Evolutionary conservation across 1,139 yeast species (phyloP), one percentile per base, ranked within the genome.

Genomic region (Geotrichum candidum): DNA sequence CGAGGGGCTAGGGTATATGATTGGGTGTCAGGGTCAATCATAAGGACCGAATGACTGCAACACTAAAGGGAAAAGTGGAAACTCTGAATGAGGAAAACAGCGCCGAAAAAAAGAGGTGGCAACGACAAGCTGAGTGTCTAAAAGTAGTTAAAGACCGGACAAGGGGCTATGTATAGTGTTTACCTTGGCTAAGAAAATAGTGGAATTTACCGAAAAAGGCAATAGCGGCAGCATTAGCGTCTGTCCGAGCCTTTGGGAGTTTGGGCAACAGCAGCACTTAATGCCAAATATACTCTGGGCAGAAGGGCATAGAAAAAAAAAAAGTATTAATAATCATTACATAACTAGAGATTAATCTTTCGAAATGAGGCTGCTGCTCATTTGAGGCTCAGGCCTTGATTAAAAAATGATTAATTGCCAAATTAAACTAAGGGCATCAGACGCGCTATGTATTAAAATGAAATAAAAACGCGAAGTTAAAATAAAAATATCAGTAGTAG

Each of bases 1-100:
- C 31, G 38, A n/a, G 56, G 33, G 56, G 56, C 25, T 54, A 54
- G 56, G 56, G 29, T 38, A 54, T 45, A 54, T 54, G 56, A 54
- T 45, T 54, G 31, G 11, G 10, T 31, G 18, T 11, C 11, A 18
- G 55, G 45, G 31, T 7, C 9, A 35, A 13, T n/a, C 13, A 41
- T 15, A 41, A 41, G 46, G n/a, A 41, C 41, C 7, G 22, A 41
- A 41, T 11, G 15, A n/a, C 45, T n/a, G 46, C 15, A 10, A 15
- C 6, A 41, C 15, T 11, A 6, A 35, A 35, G 15, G 15, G 15
- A 35, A 35, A 35, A 11, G 3, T 1, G 15, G 15, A 35, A 35
- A 35, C 11, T 6, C 15, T 35, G 10, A 35, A 35, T 11, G 10
- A 11, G 15, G 15, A 35, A 11, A 41, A 41, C 2, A 11, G 3